Evolutionary conservation across 106 monocot species (phyloP), one percentile per base, ranked within the genome.

Genomic region (Agapanthus africanus): DNA sequence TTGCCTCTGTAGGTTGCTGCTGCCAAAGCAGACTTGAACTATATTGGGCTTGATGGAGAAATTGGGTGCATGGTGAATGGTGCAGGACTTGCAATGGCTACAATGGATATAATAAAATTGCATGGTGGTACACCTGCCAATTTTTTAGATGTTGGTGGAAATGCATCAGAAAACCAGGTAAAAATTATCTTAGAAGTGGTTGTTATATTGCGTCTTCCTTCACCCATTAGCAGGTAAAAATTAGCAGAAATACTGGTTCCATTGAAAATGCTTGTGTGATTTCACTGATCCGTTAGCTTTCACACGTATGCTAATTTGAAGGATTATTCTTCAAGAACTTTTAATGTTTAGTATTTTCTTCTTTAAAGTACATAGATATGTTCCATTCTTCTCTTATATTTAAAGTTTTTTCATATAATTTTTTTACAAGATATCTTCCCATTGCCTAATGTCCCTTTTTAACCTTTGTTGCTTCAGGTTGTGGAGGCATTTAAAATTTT

Each of bases 11-110:
- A 93, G 92, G 97, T 97, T 68, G 80, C 82, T 80, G 97, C 92
- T 73, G 80, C 83, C 25, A 79, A 90, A 76, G 90, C 85, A 39
- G 83, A 90, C 70, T 70, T 86, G 39, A 90, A 86, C 65, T 90
- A 85, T 66, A 83, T 85, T 72, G 83, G 83, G 31, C 47, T 97
- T 39, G 97, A 97, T 74, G 97, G 97, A 73, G 97, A 92, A 79
- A 97, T 97, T 70, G 97, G 97, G 44, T 92, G 97, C 81, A 97
- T 92, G 97, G 97, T 97, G 11, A 97, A 97, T 79, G 97, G 97
- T 76, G 97, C 97, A 26, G 97, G 97, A 30, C 62, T 97, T 73
- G 97, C 97, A 16, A 97, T 97, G 97, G 92, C 97, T 37, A 97
- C 97, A 3, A 97, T 97, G 97, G 97, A 97, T 65, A 97, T 97